Percentiles rank a stretch among this genome's conserved stretches.
These are phyloP conservation scores for Cyphellophora europaea DNA, from an alignment of 2,329 filamentous ascomycete species.

Conservation along the genomic window DNA sequence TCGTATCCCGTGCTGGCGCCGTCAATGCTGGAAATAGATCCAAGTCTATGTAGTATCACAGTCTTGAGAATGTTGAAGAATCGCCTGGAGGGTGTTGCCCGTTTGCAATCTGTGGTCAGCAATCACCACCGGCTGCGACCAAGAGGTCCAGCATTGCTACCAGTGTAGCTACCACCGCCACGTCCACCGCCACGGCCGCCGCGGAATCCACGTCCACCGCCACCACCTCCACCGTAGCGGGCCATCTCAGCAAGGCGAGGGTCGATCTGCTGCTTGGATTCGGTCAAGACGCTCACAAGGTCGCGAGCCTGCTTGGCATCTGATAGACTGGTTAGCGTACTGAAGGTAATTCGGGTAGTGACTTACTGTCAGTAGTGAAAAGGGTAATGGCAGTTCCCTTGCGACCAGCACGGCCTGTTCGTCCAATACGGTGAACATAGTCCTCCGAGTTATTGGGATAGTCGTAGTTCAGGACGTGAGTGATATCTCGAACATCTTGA, in stretches of 20 bases:
- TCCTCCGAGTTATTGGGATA: conserved; percentile 85
- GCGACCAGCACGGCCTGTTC: conserved; percentile 68
- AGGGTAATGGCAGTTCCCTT: conserved; percentile 95
- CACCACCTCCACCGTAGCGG: conserved; percentile 79
- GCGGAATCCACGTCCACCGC: conserved; percentile 60
- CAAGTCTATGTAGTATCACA: no score
- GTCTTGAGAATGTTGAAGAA: no score
- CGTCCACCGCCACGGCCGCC: conserved; percentile 52
- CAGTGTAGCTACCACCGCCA: conserved; percentile 44
- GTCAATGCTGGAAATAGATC: no score
- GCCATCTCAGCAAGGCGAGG: conserved; percentile 93
- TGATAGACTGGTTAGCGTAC: conserved; percentile 25
- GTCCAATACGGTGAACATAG: conserved; percentile 93
- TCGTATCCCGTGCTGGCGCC: no score
- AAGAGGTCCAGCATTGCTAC: conserved; percentile 50
- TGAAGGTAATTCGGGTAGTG: conserved; percentile 1
- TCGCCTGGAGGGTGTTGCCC: no score
- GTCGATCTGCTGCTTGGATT: conserved; percentile 97
- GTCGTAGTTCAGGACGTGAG: conserved; percentile 99
- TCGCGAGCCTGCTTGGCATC: conserved; percentile 95
- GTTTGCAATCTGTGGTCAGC: no score
- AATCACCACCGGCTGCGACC: conserved; percentile 50
- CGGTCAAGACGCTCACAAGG: conserved; percentile 80
- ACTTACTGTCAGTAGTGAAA: conserved; percentile 97
- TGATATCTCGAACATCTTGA: conserved; percentile 99